phyloP scores from a whole-genome alignment of 139 green algal genomes.

The Chlamydomonas schloesseri region DNA sequence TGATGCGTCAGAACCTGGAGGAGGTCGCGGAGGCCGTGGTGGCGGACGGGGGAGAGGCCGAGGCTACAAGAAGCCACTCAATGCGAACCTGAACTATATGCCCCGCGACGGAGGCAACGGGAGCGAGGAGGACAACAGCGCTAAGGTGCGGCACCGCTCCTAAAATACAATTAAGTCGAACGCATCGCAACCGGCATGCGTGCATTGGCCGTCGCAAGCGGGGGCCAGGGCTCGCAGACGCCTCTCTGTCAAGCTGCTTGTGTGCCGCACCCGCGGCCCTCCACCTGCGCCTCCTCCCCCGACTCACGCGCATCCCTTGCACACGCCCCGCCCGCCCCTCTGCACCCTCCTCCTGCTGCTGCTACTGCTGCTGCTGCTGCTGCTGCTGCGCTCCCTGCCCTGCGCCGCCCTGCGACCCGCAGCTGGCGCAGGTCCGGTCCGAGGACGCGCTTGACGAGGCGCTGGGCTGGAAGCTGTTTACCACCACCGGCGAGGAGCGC shows the following conservation, averaged over 20 bases:
- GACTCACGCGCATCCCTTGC: too few relatives aligned
- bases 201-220: too few relatives aligned
- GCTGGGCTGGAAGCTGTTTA: slow-evolving; percentile 86
- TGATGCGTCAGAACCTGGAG: slow-evolving; percentile 9
- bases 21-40: background rate
- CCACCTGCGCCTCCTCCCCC: too few relatives aligned
- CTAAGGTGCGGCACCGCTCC: slow-evolving; percentile 13
- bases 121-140: slow-evolving; percentile 39
- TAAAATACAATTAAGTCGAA: too few relatives aligned
- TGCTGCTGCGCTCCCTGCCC: too few relatives aligned
- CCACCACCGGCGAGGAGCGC: slow-evolving; percentile 71
- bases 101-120: background rate
- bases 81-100: slow-evolving; percentile 31
- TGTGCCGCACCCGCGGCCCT: too few relatives aligned
- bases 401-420: background rate
- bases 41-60: slow-evolving; percentile 11
- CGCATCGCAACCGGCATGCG: too few relatives aligned
- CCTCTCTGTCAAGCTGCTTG: too few relatives aligned
- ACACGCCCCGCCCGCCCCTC: too few relatives aligned
- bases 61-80: slow-evolving; percentile 17
- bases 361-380: too few relatives aligned
- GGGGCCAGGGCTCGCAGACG: too few relatives aligned
- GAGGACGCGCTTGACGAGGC: slow-evolving; percentile 77
- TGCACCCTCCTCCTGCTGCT: background rate
- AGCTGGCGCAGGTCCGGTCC: slow-evolving; percentile 63